Conservation (phyloP, 352 stramenopile genomes). For the Globisporangium paddicum region DNA sequence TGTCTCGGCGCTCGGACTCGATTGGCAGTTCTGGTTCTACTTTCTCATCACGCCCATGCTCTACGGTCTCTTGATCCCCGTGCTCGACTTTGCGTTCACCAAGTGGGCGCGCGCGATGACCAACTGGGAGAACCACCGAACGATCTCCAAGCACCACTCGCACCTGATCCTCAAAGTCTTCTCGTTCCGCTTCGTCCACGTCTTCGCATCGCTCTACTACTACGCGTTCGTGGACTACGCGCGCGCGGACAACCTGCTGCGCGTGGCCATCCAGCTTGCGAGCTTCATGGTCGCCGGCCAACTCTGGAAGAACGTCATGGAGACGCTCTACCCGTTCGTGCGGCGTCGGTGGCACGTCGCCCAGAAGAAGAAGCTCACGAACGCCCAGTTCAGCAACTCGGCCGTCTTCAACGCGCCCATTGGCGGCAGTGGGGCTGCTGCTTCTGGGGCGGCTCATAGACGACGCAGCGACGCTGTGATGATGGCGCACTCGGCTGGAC, state of each 20-base stretch:
- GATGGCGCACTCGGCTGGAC: background rate
- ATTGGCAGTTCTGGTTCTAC: slow-evolving; percentile 83
- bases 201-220: slow-evolving; percentile 96
- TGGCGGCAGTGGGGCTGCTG: background rate
- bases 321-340: slow-evolving; percentile 82
- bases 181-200: slow-evolving; percentile 96
- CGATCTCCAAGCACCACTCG: slow-evolving; percentile 79
- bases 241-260: slow-evolving; percentile 62
- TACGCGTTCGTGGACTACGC: slow-evolving; percentile 82
- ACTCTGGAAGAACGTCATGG: slow-evolving; percentile 92
- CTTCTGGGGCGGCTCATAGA: slow-evolving; percentile 4
- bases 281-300: slow-evolving; percentile 93
- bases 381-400: slow-evolving; percentile 57
- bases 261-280: slow-evolving; percentile 89
- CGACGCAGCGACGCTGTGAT: slow-evolving; percentile 12
- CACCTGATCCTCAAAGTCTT: slow-evolving; percentile 98
- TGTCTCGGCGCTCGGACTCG: slow-evolving; percentile 54
- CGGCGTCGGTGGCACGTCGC: slow-evolving; percentile 35
- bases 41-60: slow-evolving; percentile 80
- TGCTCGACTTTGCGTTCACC: slow-evolving; percentile 84
- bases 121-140: slow-evolving; percentile 93
- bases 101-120: slow-evolving; percentile 86
- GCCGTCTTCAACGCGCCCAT: slow-evolving; percentile 45
- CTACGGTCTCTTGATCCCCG: slow-evolving; percentile 81
- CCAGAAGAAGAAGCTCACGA: slow-evolving; percentile 53